Evolutionary conservation across 129 eudicot genomes (phyloP), one percentile per base, ranked within the genome.

Genomic region (Escallonia herrerae): DNA sequence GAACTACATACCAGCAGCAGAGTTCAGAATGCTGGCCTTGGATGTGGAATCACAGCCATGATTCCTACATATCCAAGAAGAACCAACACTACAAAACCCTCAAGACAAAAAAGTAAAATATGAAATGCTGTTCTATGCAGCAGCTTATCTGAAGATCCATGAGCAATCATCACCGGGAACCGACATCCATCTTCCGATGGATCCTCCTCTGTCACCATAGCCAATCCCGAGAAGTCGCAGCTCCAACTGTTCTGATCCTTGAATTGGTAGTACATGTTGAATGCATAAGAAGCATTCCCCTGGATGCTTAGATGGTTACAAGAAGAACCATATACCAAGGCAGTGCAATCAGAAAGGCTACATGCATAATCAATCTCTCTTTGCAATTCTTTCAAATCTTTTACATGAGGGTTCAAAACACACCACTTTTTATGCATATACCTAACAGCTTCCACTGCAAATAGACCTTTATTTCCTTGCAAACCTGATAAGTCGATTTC

Each of bases 361-460:
- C 95, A 87, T 0, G 91, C 91, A 43, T 64, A 84, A 2, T 5
- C 40, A 41, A 46, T 43, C 8, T 8, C 62, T 6, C 63, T 75
- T 5, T 73, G 58, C 2, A 79, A 50, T 57, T 74, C 57, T 0
- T 48, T 40, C 54, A 57, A 3, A 53, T 75, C 66, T 12, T 22
- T 39, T 10, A 68, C 58, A 2, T 69, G 15, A 8, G 58, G 48
- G 38, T 77, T 79, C 68, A 84, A 52, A 3, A 79, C 67, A n/a
- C 95, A 87, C 95, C 95, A 87, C n/a, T 72, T 72, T 15, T 63
- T 50, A 4, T 72, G 65, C 45, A 74, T 58, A 63, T 79, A 84
- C 7, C 56, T 38, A 8, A 87, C 91, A 33, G 73, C 10, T 65
- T 81, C 77, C 7, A 85, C 95, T 1, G 68, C 86, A 13, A 79